Percentiles rank a stretch among this genome's conserved stretches.
These are phyloP conservation scores for Gonium pectorale DNA, from an alignment of 139 green algal species.

Conservation along the genomic window DNA sequence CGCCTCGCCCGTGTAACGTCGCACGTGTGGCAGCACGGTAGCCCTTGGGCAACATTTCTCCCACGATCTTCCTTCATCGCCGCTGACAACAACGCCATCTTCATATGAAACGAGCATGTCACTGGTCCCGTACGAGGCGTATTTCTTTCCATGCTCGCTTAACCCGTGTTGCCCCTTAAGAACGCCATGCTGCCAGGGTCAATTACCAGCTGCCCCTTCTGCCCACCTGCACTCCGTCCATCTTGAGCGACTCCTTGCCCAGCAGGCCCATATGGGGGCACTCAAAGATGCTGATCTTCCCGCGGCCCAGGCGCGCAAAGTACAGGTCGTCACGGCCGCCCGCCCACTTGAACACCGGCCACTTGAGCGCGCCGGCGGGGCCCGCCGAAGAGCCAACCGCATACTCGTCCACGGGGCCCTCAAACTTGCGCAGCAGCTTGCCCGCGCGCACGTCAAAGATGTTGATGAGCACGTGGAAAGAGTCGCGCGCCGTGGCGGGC, in stretches of 20 bases:
- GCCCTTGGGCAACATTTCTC: no score
- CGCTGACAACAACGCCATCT: no score
- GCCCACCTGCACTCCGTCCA: constrained; percentile 82
- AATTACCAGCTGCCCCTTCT: no score
- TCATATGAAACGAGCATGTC: no score
- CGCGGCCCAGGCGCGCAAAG: constrained; percentile 88
- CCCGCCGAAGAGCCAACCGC: constrained; percentile 71
- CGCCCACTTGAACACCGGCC: constrained; percentile 96
- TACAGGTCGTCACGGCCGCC: constrained; percentile 84
- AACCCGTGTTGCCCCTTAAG: no score
- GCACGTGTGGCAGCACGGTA: no score
- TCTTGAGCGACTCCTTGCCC: constrained; percentile 94
- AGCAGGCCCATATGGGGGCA: constrained; percentile 87
- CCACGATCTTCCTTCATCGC: no score
- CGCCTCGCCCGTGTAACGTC: no score
- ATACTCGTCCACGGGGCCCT: constrained; percentile 83
- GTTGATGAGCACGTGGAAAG: constrained; percentile 63
- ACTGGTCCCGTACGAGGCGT: no score
- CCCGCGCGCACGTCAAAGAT: constrained; percentile 86
- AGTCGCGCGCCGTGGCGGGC: constrained; percentile 6
- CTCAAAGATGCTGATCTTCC: constrained; percentile 65
- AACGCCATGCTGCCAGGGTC: no score
- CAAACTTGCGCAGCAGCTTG: constrained; percentile 73
- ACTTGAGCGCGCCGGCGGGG: constrained; percentile 75
- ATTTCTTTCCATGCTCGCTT: no score